Evolutionary conservation across 148 eudicot species (phyloP).

Genomic region (Pharnaceum exiguum): DNA sequence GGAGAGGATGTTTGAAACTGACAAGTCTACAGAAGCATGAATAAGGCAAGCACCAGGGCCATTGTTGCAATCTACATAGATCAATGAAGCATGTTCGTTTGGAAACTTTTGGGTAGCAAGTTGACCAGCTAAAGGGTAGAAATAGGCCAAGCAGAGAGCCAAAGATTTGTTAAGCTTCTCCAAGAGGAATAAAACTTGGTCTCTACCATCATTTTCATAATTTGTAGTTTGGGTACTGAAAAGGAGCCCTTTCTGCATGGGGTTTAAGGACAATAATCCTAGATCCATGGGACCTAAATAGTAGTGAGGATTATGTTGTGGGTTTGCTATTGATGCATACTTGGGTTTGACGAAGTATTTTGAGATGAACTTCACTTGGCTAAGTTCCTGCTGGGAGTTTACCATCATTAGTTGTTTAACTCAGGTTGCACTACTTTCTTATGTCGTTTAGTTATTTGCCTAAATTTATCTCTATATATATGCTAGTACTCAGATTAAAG

Average conservation of each 20-base stretch:
- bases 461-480: too few species aligned
- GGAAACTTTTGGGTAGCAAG: neutral
- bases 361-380: neutral
- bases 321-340: too few species aligned
- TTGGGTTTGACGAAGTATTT: conserved; percentile 4
- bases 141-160: neutral
- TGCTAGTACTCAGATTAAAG: too few species aligned
- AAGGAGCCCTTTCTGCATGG: conserved; percentile 4
- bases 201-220: too few species aligned
- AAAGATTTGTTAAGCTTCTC: neutral
- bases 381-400: too few species aligned
- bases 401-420: too few species aligned
- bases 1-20: conserved; percentile 13
- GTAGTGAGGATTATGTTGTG: neutral
- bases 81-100: neutral
- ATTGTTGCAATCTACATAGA: conserved; percentile 26
- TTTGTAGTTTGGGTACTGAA: neutral
- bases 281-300: neutral
- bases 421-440: too few species aligned
- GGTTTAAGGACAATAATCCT: neutral
- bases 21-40: conserved; percentile 25
- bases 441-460: too few species aligned
- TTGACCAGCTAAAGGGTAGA: neutral
- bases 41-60: conserved; percentile 31
- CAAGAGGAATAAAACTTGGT: too few species aligned